Conservation (phyloP, 1,284 basidiomycete genomes). For the Ustilago crameri region DNA sequence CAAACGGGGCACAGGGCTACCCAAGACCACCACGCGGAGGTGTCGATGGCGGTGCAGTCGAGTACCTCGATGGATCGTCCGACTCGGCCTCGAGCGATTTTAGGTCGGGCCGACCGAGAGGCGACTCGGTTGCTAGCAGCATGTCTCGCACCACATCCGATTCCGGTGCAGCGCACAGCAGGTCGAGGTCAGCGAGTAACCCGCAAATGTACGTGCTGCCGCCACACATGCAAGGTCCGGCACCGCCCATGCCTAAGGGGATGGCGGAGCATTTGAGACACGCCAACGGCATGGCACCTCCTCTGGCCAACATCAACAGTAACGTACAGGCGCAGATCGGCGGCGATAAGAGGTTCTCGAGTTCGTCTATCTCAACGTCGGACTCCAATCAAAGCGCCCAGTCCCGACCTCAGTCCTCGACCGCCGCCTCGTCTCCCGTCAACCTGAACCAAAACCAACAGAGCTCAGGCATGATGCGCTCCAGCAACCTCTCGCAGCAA, state of each 20-base stretch:
- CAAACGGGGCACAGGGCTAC: slow-evolving; percentile 9
- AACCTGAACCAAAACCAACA: slow-evolving; percentile 28
- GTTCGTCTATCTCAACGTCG: slow-evolving; percentile 51
- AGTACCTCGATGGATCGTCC: slow-evolving; percentile 44
- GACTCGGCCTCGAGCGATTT: slow-evolving; percentile 35
- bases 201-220: slow-evolving; percentile 46
- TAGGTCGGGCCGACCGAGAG: slow-evolving; percentile 19
- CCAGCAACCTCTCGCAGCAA: slow-evolving; percentile 5
- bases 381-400: slow-evolving; percentile 44
- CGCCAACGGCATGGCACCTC: slow-evolving; percentile 1
- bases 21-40: slow-evolving; percentile 13
- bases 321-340: not conserved
- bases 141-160: slow-evolving; percentile 50
- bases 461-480: not conserved
- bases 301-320: too few species aligned
- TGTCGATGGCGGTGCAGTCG: slow-evolving; percentile 44
- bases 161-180: slow-evolving; percentile 25
- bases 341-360: slow-evolving; percentile 50
- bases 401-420: slow-evolving; percentile 51
- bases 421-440: slow-evolving; percentile 57
- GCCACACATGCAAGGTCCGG: slow-evolving; percentile 28
- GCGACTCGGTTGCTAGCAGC: slow-evolving; percentile 30
- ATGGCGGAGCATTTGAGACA: slow-evolving; percentile 1
- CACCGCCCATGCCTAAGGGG: slow-evolving; percentile 51
- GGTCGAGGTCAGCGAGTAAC: slow-evolving; percentile 54